A percentile compares a stretch with the other conserved stretches of the same genome.
phyloP scores from a whole-genome alignment of 2,329 filamentous ascomycete genomes.

The Claviceps sp. region DNA sequence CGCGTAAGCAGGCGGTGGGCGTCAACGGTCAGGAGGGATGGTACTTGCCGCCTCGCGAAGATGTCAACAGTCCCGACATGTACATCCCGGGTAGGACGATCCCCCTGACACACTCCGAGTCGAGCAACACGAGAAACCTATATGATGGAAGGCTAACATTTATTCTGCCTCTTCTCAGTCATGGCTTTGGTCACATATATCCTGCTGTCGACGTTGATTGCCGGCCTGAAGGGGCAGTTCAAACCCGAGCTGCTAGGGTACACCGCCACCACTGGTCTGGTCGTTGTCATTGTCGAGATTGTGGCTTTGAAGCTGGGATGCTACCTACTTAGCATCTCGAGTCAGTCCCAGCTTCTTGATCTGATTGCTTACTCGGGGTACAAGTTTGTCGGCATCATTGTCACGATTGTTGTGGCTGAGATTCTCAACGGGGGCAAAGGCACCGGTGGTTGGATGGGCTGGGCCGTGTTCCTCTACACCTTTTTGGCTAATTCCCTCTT shows the following conservation, averaged over 20 bases:
- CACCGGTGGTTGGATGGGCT: constrained; percentile 78
- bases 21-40: constrained; percentile 57
- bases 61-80: constrained; percentile 97
- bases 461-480: constrained; percentile 80
- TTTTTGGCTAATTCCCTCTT: constrained; percentile 94
- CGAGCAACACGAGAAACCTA: background rate
- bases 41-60: constrained; percentile 86
- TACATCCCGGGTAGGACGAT: constrained; percentile 62
- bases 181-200: constrained; percentile 99
- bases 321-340: constrained; percentile 87
- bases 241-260: constrained; percentile 86
- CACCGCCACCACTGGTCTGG: constrained; percentile 72
- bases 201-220: constrained; percentile 78
- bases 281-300: constrained; percentile 78
- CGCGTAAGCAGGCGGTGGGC: constrained; percentile 67
- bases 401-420: constrained; percentile 70
- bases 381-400: constrained; percentile 95
- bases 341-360: constrained; percentile 85
- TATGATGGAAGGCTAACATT: too few species aligned
- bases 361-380: constrained; percentile 94
- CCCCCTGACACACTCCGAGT: background rate
- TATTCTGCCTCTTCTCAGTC: constrained; percentile 26
- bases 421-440: constrained; percentile 65
- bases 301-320: constrained; percentile 82
- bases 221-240: constrained; percentile 81